Percentiles rank a stretch among this genome's conserved stretches.
Evolutionary conservation across 129 eudicot species (phyloP).

Genomic region (Tanacetum coccineum): DNA sequence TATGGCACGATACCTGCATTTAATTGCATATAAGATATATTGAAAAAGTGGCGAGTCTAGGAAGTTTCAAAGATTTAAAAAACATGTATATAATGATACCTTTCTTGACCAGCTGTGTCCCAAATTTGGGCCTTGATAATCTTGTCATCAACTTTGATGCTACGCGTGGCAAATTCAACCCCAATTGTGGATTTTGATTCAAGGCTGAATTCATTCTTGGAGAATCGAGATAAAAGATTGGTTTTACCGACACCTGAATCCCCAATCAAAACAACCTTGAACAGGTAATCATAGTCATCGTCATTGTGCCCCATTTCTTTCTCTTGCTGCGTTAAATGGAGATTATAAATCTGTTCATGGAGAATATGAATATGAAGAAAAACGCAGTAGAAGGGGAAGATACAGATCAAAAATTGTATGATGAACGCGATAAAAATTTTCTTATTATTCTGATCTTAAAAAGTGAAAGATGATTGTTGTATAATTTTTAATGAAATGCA

Average conservation of each 20-base stretch:
- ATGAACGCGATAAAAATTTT: not conserved
- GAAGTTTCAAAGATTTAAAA: not conserved
- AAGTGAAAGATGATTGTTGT: not conserved
- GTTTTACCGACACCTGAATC: conserved; percentile 85
- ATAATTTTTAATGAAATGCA: not conserved
- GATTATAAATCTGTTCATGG: conserved; percentile 21
- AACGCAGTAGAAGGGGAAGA: conserved; percentile 9
- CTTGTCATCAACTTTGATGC: conserved; percentile 73
- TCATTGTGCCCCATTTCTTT: conserved; percentile 50
- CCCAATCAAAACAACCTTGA: conserved; percentile 78
- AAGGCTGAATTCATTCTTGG: conserved; percentile 57
- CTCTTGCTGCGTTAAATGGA: conserved; percentile 6
- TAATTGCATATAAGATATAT: not conserved
- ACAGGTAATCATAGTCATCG: conserved; percentile 69
- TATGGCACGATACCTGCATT: conserved; percentile 71
- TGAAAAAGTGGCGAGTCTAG: not conserved
- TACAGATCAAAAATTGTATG: conserved; percentile 7
- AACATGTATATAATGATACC: conserved; percentile 24
- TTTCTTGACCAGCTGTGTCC: conserved; percentile 84
- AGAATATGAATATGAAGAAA: conserved; percentile 6
- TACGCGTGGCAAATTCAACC: conserved; percentile 66
- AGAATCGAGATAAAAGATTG: conserved; percentile 59
- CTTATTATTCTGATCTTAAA: not conserved
- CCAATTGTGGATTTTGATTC: conserved; percentile 69
- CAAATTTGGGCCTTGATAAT: conserved; percentile 80